Evolutionary conservation across 2,329 filamentous ascomycete species (phyloP).

Genomic region (Hymenoscyphus occultus): DNA sequence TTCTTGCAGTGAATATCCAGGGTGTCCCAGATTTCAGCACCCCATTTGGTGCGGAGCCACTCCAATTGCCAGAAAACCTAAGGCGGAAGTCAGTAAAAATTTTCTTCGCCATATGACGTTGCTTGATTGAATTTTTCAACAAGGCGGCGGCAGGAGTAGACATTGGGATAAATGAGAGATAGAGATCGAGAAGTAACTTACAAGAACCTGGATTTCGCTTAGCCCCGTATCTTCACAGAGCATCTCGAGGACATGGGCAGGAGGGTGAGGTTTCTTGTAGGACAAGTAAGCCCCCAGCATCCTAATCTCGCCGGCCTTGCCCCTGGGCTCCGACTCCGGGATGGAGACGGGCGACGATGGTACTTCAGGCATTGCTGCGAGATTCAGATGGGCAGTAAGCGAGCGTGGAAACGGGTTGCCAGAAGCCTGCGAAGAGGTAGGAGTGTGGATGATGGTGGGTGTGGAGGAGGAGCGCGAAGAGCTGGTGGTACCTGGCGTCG

Average conservation of each 20-base stretch:
- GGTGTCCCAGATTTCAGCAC: background rate
- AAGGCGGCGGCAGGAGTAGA: no score
- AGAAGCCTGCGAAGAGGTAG: no score
- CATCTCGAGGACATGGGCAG: background rate
- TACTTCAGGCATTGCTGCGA: no score
- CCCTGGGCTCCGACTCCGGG: background rate
- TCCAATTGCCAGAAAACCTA: background rate
- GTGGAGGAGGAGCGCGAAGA: no score
- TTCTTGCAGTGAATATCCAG: background rate
- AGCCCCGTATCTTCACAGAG: background rate
- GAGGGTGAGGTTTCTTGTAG: background rate
- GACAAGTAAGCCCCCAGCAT: background rate
- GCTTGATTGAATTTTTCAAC: no score
- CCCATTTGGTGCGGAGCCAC: background rate
- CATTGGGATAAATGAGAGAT: background rate
- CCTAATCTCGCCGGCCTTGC: background rate
- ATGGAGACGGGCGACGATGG: background rate
- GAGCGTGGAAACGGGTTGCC: no score
- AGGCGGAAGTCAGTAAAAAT: background rate
- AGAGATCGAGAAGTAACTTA: background rate
- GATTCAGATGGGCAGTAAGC: no score
- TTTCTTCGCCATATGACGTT: background rate
- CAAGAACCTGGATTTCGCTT: background rate
- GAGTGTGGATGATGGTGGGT: no score
- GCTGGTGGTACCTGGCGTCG: no score